Evolutionary conservation across 2,329 filamentous ascomycete genomes (phyloP), one percentile per base, ranked within the genome.

Genomic region (Diplodia sapinea): DNA sequence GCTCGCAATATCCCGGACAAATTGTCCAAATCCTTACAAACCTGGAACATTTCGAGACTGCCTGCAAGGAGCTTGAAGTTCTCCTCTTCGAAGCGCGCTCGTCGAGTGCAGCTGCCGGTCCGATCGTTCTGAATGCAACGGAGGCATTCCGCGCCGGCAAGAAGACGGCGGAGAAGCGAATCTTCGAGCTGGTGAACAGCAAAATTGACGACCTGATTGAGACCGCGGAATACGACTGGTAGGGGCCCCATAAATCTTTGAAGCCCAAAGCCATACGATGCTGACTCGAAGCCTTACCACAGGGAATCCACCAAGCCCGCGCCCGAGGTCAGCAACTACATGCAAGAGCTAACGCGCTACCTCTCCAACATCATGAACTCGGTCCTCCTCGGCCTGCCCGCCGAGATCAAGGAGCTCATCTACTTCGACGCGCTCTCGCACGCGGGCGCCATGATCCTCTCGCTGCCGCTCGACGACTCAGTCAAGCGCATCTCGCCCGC

Each of bases 21-120:
- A 98, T 99, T 71, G 95, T 99, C 29, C 95, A 99, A 77, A 99
- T 99, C 72, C 84, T 99, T 64, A 99, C 97, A 75, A 99, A 99
- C 75, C 82, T 99, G 20, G 94, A 98, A 77, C 93, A 99, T 79
- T 98, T 99, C 77, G 94, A 98, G 80, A 92, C 88, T 57, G 95
- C 95, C 5, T 98, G 95, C 76, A 87, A 89, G 73, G 93, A 98
- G 74, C 85, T 99, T 0, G 94, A 99, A 81, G 87, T 91, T 68
- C 85, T 97, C 2, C 85, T 99, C 47, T 93, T 94, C 64, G 87
- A 92, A 73, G 93, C 93, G 2, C 88, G 94, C 61, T 94, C 92
- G 8, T 93, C 92, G 6, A 89, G 88, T 13, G 92, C 91, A 0
- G 90, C 91, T 1, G 91, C 92, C 3, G 93, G 92, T 0, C 91